A percentile compares a stretch with the other conserved stretches of the same genome.
These are phyloP conservation scores for Verticillium klebahnii DNA, from an alignment of 2,329 filamentous ascomycete genomes.

Conservation along the genomic window DNA sequence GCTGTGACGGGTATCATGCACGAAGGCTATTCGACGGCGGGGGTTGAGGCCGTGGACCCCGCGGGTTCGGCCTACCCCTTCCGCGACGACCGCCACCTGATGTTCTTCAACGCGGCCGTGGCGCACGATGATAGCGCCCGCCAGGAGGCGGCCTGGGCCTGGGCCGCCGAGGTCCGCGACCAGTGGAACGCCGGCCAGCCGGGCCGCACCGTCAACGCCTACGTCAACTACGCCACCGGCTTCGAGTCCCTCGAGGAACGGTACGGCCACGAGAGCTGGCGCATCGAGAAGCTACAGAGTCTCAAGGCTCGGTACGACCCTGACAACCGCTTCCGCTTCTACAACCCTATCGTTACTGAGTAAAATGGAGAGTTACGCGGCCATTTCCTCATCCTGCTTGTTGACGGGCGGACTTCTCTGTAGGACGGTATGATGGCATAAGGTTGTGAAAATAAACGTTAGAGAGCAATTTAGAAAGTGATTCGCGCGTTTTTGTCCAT, in stretches of 20 bases:
- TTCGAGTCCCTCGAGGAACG: slow-evolving; percentile 14
- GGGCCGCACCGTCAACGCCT: slow-evolving; percentile 2
- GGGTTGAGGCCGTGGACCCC: slow-evolving; percentile 3
- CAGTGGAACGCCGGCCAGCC: slow-evolving; percentile 17
- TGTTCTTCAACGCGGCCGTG: slow-evolving; percentile 5
- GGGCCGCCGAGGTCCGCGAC: slow-evolving; percentile 2
- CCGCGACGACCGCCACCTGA: slow-evolving; percentile 14
- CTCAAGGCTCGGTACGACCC: slow-evolving; percentile 30
- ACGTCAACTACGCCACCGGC: slow-evolving; percentile 20
- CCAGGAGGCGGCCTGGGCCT: not conserved
- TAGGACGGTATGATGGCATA: too few relatives aligned
- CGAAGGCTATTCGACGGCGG: slow-evolving; percentile 20
- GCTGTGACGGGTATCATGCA: slow-evolving; percentile 9
- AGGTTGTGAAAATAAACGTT: too few relatives aligned
- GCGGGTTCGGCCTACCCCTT: slow-evolving; percentile 14
- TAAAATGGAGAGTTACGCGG: not conserved
- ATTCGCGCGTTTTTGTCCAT: too few relatives aligned
- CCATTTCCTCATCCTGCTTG: not conserved
- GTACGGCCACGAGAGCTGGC: slow-evolving; percentile 12
- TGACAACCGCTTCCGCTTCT: slow-evolving; percentile 24
- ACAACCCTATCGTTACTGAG: slow-evolving; percentile 3
- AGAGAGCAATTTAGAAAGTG: too few relatives aligned
- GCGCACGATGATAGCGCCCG: not conserved
- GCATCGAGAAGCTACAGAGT: slow-evolving; percentile 19
- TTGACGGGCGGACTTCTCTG: not conserved